Evolutionary conservation across 495 filamentous ascomycete genomes (phyloP).

Genomic region (Aspergillus panamensis): DNA sequence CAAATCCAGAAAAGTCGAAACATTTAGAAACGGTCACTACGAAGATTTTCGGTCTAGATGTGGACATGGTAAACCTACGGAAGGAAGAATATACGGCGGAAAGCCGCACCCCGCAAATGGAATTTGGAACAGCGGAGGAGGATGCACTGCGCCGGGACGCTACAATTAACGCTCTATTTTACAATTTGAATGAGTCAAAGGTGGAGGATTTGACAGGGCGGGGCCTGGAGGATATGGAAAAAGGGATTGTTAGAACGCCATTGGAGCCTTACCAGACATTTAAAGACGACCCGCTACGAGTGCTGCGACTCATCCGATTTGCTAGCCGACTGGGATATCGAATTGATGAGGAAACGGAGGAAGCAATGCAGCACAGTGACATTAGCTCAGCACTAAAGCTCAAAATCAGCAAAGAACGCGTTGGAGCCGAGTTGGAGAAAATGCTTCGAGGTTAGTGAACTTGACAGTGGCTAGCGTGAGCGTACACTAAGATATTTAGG

Average conservation of each 20-base stretch:
- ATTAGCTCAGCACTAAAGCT: constrained; percentile 73
- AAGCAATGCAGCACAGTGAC: constrained; percentile 67
- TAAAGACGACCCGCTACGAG: constrained; percentile 85
- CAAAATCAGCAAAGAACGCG: constrained; percentile 90
- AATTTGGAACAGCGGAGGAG: constrained; percentile 88
- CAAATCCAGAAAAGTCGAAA: constrained; percentile 96
- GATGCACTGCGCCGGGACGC: constrained; percentile 89
- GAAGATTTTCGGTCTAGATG: constrained; percentile 78
- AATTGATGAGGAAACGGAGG: constrained; percentile 64
- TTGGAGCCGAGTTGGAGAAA: constrained; percentile 81
- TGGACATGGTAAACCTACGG: constrained; percentile 91
- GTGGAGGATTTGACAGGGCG: constrained; percentile 81
- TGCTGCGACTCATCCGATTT: constrained; percentile 88
- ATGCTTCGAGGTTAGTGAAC: constrained; percentile 70
- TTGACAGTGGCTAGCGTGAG: constrained; percentile 4
- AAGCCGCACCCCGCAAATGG: constrained; percentile 86
- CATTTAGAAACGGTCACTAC: constrained; percentile 92
- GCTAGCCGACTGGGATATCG: constrained; percentile 76
- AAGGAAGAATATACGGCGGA: constrained; percentile 85
- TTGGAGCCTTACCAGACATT: constrained; percentile 90
- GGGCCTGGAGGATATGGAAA: constrained; percentile 71
- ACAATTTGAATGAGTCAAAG: constrained; percentile 69
- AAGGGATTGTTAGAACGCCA: constrained; percentile 75
- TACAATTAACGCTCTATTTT: constrained; percentile 94
- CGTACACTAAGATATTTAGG: constrained; percentile 39